phyloP scores from a whole-genome alignment of 305 asterid genomes.

The Fraxinus sp. region DNA sequence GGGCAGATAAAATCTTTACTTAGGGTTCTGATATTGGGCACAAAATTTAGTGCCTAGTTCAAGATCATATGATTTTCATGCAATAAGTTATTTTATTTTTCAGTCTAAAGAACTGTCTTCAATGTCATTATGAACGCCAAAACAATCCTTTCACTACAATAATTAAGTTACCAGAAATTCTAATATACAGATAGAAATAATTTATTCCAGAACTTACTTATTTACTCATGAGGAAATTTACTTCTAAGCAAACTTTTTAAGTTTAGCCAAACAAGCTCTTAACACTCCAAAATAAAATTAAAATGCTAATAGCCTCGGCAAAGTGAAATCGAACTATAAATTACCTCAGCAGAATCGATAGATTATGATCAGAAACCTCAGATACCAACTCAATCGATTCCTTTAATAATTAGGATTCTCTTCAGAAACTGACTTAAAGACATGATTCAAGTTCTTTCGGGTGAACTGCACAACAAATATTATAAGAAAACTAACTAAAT shows the following conservation, averaged over 20 bases:
- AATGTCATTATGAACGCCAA: neutral
- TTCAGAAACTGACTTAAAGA: conserved; percentile 34
- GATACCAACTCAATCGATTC: conserved; percentile 23
- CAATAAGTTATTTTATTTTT: no score
- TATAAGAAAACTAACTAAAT: no score
- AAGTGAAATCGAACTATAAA: neutral
- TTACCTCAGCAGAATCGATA: conserved; percentile 35
- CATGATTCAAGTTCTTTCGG: conserved; percentile 42
- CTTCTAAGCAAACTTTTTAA: neutral
- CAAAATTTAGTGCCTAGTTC: neutral
- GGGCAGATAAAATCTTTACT: neutral
- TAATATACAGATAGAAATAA: no score
- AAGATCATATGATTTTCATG: neutral
- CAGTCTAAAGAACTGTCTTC: neutral
- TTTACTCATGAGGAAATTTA: neutral
- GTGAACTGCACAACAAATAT: conserved; percentile 32
- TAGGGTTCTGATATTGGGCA: neutral
- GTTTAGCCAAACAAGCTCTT: neutral
- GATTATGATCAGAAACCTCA: conserved; percentile 35
- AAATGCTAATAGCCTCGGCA: neutral
- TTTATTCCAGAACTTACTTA: no score
- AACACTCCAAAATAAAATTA: neutral
- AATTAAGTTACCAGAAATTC: neutral
- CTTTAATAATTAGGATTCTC: neutral
- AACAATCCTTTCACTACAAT: neutral